Conservation (phyloP, 768 basidiomycete species). For the Psilocybe tampanensis region DNA sequence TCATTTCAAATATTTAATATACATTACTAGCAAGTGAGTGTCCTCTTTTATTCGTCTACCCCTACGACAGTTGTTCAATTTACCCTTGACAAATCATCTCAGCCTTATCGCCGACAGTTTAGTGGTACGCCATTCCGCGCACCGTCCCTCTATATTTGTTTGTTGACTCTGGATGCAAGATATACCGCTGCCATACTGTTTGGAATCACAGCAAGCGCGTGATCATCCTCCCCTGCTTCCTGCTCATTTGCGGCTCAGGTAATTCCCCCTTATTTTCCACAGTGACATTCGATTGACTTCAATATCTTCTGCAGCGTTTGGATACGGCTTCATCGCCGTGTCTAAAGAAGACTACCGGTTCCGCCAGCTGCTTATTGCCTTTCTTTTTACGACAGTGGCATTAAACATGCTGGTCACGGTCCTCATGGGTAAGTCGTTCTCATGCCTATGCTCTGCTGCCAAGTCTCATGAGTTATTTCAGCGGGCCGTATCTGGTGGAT, state of each 20-base stretch:
- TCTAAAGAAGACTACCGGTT: slow-evolving; percentile 30
- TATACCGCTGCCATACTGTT: slow-evolving; percentile 33
- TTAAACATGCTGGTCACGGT: slow-evolving; percentile 30
- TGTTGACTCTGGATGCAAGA: slow-evolving; percentile 18
- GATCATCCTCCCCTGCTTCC: slow-evolving; percentile 26
- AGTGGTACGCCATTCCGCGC: slow-evolving; percentile 22
- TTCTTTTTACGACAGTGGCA: slow-evolving; percentile 30
- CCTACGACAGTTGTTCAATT: background rate
- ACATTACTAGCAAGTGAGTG: slow-evolving; percentile 35
- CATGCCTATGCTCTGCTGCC: slow-evolving; percentile 11
- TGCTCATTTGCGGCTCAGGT: slow-evolving; percentile 30
- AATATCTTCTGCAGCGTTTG: slow-evolving; percentile 19
- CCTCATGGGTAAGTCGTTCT: slow-evolving; percentile 29
- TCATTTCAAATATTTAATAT: slow-evolving; percentile 31
- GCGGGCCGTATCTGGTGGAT: slow-evolving; percentile 36
- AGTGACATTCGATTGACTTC: slow-evolving; percentile 3
- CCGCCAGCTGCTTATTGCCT: slow-evolving; percentile 27
- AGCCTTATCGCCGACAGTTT: slow-evolving; percentile 32
- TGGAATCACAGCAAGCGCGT: slow-evolving; percentile 33
- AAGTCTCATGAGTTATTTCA: slow-evolving; percentile 13
- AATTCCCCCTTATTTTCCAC: slow-evolving; percentile 8
- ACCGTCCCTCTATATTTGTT: background rate
- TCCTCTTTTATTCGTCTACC: background rate
- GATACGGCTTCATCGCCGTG: slow-evolving; percentile 28
- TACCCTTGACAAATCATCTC: background rate